Conservation (phyloP, 148 eudicot species). For the Fallopia convolvulus region DNA sequence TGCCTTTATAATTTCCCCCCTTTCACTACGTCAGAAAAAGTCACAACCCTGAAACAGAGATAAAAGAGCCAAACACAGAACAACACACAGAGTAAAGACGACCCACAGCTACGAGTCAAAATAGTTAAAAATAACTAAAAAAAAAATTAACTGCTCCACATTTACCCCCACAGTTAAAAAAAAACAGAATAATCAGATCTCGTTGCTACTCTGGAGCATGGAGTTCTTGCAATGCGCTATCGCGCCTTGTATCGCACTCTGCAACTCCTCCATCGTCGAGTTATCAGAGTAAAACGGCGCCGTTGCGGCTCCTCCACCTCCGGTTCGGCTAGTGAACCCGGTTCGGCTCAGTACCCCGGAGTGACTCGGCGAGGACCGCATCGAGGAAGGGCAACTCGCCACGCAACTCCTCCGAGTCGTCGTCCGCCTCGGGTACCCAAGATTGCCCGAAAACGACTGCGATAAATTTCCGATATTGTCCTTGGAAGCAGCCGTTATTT, state of each 20-base stretch:
- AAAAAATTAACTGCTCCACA: conserved; percentile 7
- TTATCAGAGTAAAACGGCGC: conserved; percentile 18
- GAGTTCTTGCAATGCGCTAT: conserved; percentile 94
- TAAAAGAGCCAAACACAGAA: not conserved
- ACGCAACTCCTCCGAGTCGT: conserved; percentile 27
- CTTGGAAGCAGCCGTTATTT: not conserved
- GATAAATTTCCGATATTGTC: not conserved
- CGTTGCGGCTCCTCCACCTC: conserved; percentile 10
- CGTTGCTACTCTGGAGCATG: conserved; percentile 34
- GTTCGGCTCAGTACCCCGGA: conserved; percentile 43
- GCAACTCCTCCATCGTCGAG: conserved; percentile 87
- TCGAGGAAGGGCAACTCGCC: conserved; percentile 83
- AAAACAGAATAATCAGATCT: conserved; percentile 4
- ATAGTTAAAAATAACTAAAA: not conserved
- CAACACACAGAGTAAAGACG: not conserved
- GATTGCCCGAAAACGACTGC: conserved; percentile 4
- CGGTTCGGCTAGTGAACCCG: conserved; percentile 17
- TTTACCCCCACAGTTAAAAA: conserved; percentile 8
- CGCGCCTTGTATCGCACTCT: conserved; percentile 91
- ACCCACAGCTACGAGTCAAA: conserved; percentile 7
- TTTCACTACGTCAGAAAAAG: conserved; percentile 11
- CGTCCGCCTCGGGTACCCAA: conserved; percentile 30
- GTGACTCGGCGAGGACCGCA: conserved; percentile 82
- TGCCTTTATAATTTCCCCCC: not conserved
- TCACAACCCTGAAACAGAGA: conserved; percentile 10